Evolutionary conservation across 2,329 filamentous ascomycete species (phyloP), one percentile per base, ranked within the genome.

Genomic region (Pezicula neosporulosa): DNA sequence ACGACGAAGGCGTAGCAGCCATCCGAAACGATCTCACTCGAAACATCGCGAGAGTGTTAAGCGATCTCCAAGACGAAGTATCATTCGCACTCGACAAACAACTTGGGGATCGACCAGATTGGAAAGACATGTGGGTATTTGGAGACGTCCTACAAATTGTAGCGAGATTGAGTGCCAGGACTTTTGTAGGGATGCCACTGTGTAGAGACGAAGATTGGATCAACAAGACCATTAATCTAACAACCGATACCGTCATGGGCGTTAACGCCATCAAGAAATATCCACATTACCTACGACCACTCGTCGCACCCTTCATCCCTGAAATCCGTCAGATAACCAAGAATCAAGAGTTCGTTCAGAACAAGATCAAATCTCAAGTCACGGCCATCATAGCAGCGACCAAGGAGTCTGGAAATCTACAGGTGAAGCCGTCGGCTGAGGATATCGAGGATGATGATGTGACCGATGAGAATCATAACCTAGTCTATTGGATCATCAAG

Each of bases 151-250:
- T 67, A 57, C 53, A 59, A 6, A 65, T 72, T 35, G 64, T 74
- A 6, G 65, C 70, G 3, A 59, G 63, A 4, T 56, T 71, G 13
- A 68, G 67, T 33, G 75, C 73, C 52, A 67, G 69, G 15, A 67
- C 72, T 55, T 64, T 76, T 27, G 67, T 76, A 30, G 73, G 73
- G 1, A 42, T 64, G 10, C 65, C 68, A 10, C 61, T 76, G 0
- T 74, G 49, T 39, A 16, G 52, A 16, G 36, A 59, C 41, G 53
- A 57, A 21, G 51, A 56, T n/a, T 61, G 59, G 59, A n/a, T 60
- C 3, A 27, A 58, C 12, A 46, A 51, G 5, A 54, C 52, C 6
- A 59, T 60, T 19, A 36, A 54, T 27, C 56, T 55, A 43, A 52
- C 60, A 15, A 51, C 38, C 15, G 56, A 60, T 39, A 50, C 53